Percentiles rank a stretch among this genome's conserved stretches.
Conservation (phyloP, 177 flowering plant species). For the Tripterygium wilfordii region DNA sequence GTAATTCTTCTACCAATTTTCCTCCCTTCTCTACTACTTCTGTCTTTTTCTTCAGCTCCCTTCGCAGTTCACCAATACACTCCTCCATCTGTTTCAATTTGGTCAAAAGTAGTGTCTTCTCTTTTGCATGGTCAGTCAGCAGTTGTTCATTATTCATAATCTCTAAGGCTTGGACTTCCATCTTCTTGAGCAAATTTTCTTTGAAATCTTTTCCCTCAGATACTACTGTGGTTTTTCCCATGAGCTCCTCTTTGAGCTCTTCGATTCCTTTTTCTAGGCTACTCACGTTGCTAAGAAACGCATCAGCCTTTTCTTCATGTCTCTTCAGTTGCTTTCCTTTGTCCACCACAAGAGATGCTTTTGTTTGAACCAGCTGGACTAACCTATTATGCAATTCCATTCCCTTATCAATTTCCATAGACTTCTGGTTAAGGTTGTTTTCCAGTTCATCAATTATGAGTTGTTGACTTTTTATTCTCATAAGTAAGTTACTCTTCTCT, state of each 20-base stretch:
- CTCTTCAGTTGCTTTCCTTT: conserved; percentile 19
- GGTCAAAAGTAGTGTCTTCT: conserved; percentile 19
- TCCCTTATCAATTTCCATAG: conserved; percentile 31
- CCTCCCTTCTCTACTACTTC: conserved; percentile 26
- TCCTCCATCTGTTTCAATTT: conserved; percentile 19
- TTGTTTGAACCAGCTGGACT: conserved; percentile 19
- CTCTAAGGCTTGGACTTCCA: conserved; percentile 20
- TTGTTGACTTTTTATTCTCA: conserved; percentile 7
- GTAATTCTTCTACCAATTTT: conserved; percentile 18
- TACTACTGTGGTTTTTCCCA: conserved; percentile 16
- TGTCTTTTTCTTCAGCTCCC: conserved; percentile 22
- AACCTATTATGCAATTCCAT: conserved; percentile 23
- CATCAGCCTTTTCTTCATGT: conserved; percentile 15
- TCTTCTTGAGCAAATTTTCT: conserved; percentile 21
- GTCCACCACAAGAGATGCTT: conserved; percentile 8
- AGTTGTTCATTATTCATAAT: conserved; percentile 17
- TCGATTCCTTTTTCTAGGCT: conserved; percentile 21
- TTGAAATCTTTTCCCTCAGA: conserved; percentile 18
- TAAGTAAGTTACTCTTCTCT: conserved; percentile 11
- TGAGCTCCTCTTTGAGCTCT: conserved; percentile 22
- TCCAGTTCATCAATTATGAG: conserved; percentile 22
- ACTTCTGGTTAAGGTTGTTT: conserved; percentile 17
- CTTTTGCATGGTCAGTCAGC: conserved; percentile 21
- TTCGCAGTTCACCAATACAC: conserved; percentile 12
- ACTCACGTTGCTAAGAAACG: conserved; percentile 16